Conservation (phyloP, 2,329 filamentous ascomycete species). For the Colletotrichum sp. region DNA sequence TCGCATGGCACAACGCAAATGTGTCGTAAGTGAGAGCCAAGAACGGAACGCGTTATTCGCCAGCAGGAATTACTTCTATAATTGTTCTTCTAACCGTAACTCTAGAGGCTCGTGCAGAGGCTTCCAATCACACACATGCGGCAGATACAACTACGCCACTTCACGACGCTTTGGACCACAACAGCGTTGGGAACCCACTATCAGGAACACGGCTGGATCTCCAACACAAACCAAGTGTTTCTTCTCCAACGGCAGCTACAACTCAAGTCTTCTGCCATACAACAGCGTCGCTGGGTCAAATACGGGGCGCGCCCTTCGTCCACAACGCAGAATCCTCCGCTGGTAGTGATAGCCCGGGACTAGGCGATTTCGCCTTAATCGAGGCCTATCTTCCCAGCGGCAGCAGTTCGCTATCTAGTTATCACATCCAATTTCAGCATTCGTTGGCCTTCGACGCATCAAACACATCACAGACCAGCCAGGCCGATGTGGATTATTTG, state of each 20-base stretch:
- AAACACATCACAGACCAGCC: neutral
- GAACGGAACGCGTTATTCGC: neutral
- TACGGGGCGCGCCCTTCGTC: neutral
- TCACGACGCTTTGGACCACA: neutral
- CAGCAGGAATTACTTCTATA: neutral
- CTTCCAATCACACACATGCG: neutral
- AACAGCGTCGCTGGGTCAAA: neutral
- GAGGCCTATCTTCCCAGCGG: neutral
- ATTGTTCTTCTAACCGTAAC: neutral
- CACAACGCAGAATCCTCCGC: neutral
- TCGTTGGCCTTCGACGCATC: neutral
- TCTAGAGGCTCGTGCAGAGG: neutral
- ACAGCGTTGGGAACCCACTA: neutral
- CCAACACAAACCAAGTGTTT: neutral
- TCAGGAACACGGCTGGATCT: neutral
- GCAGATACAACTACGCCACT: neutral
- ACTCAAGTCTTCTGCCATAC: neutral
- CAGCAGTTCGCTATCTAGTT: neutral
- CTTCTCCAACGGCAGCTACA: neutral
- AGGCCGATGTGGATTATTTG: neutral
- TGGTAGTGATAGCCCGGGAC: neutral
- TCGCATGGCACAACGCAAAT: neutral
- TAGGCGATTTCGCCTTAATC: neutral
- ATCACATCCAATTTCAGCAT: neutral
- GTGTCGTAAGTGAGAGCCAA: neutral